Conservation (phyloP, 768 basidiomycete genomes). For the Pilatotrama ljubarskyi region DNA sequence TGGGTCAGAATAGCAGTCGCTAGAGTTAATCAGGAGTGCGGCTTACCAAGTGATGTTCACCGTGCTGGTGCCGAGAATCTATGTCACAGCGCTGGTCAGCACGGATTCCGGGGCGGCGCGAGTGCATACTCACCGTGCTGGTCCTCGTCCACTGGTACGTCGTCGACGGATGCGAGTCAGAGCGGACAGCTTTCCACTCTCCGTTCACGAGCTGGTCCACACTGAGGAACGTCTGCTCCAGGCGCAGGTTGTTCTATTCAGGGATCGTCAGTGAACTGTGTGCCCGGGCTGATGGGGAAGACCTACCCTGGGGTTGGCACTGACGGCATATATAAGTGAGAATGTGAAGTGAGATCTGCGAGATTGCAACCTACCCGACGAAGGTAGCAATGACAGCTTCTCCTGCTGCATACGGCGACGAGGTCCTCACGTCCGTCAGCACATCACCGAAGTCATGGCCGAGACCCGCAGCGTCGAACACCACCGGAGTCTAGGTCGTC, state of each 20-base stretch:
- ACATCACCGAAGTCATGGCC: conserved; percentile 65
- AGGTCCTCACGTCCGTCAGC: conserved; percentile 50
- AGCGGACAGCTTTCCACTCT: conserved; percentile 58
- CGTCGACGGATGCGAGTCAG: conserved; percentile 81
- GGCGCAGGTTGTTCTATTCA: conserved; percentile 69
- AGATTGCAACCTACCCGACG: conserved; percentile 53
- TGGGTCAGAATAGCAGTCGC: not conserved
- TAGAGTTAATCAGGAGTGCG: not conserved
- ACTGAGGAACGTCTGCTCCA: conserved; percentile 71
- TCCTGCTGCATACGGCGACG: conserved; percentile 51
- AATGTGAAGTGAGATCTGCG: too few relatives aligned
- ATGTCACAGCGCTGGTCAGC: not conserved
- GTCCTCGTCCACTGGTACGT: conserved; percentile 64
- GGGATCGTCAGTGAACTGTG: not conserved
- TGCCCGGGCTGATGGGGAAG: not conserved
- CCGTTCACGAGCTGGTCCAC: conserved; percentile 54
- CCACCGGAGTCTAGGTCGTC: conserved; percentile 52
- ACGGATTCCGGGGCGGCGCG: not conserved
- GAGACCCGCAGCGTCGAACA: conserved; percentile 58
- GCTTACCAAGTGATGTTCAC: conserved; percentile 68
- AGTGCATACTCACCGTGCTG: conserved; percentile 43
- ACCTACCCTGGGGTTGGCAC: conserved; percentile 71
- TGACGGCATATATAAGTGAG: too few relatives aligned
- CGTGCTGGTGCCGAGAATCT: conserved; percentile 62
- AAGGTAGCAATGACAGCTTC: conserved; percentile 63